A percentile compares a stretch with the other conserved stretches of the same genome.
Conservation (phyloP, 176 grass and related monocot genomes). For the Phyllostachys edulis region DNA sequence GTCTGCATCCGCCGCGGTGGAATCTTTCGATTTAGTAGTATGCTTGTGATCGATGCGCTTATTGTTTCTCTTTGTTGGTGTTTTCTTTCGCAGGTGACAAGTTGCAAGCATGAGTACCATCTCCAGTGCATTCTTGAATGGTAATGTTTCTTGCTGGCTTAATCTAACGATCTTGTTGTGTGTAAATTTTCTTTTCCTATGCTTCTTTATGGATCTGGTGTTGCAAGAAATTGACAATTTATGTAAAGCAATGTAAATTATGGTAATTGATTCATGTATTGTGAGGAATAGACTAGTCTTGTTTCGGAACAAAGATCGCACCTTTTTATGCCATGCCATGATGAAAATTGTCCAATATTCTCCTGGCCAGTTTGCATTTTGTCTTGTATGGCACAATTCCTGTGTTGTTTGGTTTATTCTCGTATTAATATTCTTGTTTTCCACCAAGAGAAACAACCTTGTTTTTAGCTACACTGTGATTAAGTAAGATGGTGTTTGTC, state of each 20-base stretch:
- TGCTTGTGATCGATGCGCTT: neutral
- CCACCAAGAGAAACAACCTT: neutral
- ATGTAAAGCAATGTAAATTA: neutral
- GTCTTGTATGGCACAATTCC: neutral
- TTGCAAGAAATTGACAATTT: neutral
- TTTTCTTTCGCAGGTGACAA: conserved; percentile 57
- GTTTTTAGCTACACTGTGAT: neutral
- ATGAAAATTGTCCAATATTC: neutral
- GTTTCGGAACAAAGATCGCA: neutral
- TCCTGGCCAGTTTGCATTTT: neutral
- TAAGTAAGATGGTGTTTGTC: neutral
- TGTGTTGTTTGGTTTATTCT: neutral
- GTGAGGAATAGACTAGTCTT: neutral
- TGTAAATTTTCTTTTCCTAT: neutral
- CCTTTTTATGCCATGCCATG: neutral
- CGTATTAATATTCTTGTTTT: neutral
- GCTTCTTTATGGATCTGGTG: neutral
- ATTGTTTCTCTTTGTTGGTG: neutral
- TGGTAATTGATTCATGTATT: neutral
- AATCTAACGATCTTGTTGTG: neutral
- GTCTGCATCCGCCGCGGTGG: conserved; percentile 29
- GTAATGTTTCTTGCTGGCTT: conserved; percentile 34
- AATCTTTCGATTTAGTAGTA: conserved; percentile 8
- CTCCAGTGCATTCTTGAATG: conserved; percentile 98
- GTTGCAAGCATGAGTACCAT: conserved; percentile 91